Evolutionary conservation across 2,329 filamentous ascomycete genomes (phyloP), one percentile per base, ranked within the genome.

Genomic region (Aurifilum marmelostoma): DNA sequence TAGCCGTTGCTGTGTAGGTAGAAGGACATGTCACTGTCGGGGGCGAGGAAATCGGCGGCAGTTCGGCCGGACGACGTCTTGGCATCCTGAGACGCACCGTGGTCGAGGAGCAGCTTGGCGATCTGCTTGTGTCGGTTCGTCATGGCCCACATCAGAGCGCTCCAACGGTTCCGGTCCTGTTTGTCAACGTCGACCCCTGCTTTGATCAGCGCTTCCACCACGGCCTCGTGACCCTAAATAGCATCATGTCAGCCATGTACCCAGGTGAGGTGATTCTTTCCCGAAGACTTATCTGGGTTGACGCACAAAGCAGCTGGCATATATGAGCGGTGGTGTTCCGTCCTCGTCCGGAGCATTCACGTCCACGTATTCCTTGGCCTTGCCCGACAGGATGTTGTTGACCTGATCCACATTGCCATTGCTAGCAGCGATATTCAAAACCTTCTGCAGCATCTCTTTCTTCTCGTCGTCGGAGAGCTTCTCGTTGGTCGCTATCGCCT

Each of bases 81-180:
- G 74, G 97, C 92, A 75, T 98, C 95, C 3, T 94, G 91, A n/a
- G 94, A 97, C 27, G 96, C 96, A 21, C 94, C 94, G 75, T 96
- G 92, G 78, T 99, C 95, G 43, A 99, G 87, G 21, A 99, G 83
- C 14, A 94, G 85, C 80, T 98, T 98, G 47, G 95, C 94, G 73
- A 99, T 99, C 62, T 90, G 90, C 81, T 98, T 98, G 81, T 99
- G 96, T 68, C 94, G 85, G 79, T 99, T 99, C 67, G 96, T 99
- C 93, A 98, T 98, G 63, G 96, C 95, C 96, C 96, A 99, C 94
- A 99, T 99, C 71, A 99, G 85, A 18, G 96, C 92, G 75, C 93
- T 98, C 96, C 96, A 99, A 77, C 97, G 91, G 77, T 98, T 98
- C 72, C 91, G 92, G 78, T 99, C 96, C 80, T 98, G 95, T 75